Evolutionary conservation across 31 red algal species (phyloP).

Genomic region (Porphyra umbilicalis): DNA sequence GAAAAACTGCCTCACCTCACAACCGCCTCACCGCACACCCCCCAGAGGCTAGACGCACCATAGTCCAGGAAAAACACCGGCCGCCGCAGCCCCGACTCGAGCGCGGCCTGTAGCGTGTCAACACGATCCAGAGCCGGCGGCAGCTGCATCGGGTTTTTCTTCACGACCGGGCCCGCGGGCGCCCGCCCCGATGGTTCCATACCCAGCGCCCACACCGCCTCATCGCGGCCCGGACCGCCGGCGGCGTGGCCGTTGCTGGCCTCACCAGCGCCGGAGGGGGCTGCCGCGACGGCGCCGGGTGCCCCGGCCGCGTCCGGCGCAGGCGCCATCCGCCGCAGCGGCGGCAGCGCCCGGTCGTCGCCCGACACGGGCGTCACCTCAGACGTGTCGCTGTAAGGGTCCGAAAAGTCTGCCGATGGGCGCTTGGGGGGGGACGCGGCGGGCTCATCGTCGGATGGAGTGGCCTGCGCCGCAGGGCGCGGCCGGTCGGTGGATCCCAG

Average conservation of each 20-base stretch:
- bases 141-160: neutral
- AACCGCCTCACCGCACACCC: too few species aligned
- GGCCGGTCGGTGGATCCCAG: neutral
- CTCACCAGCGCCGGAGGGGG: too few species aligned
- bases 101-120: neutral
- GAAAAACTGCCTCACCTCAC: too few species aligned
- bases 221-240: neutral
- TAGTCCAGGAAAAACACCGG: conserved; percentile 76
- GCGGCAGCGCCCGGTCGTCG: neutral
- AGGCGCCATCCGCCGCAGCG: neutral
- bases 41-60: neutral
- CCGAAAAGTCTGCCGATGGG: neutral
- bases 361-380: neutral
- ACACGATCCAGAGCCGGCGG: neutral
- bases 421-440: neutral
- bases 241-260: too few species aligned
- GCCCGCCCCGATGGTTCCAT: neutral
- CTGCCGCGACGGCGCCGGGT: neutral
- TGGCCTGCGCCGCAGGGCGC: neutral
- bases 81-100: neutral
- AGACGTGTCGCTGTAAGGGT: neutral
- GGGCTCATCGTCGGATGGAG: neutral
- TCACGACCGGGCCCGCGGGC: neutral
- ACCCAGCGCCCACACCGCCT: neutral
- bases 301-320: neutral